Percentiles rank a stretch among this genome's conserved stretches.
Evolutionary conservation across 1,284 basidiomycete genomes (phyloP).

Genomic region (Ganoderma lingzhi): DNA sequence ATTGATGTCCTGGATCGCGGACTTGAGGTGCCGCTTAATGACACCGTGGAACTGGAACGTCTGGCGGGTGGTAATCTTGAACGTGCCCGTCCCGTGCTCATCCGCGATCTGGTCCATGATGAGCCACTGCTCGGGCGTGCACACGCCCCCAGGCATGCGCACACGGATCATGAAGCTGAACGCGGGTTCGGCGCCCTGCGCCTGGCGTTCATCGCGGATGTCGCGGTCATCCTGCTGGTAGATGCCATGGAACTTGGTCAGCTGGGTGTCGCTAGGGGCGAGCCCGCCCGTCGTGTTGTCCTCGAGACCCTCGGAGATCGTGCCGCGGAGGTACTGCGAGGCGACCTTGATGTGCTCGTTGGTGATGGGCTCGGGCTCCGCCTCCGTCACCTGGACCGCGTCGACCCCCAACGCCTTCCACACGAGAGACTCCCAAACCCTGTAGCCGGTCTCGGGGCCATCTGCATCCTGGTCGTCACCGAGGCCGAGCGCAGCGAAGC

Average conservation of each 20-base stretch:
- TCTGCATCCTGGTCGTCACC: slow-evolving; percentile 99
- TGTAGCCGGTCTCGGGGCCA: slow-evolving; percentile 96
- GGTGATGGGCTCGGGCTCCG: slow-evolving; percentile 96
- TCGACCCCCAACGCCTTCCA: slow-evolving; percentile 98
- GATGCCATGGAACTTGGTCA: slow-evolving; percentile 99
- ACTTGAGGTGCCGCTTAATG: slow-evolving; percentile 96
- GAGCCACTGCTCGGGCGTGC: slow-evolving; percentile 92
- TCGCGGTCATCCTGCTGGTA: slow-evolving; percentile 99
- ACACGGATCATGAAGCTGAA: slow-evolving; percentile 99
- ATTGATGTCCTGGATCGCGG: slow-evolving; percentile 97
- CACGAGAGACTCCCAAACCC: slow-evolving; percentile 89
- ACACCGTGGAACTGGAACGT: slow-evolving; percentile 99
- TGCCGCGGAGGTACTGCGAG: slow-evolving; percentile 93
- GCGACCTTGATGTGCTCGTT: slow-evolving; percentile 99
- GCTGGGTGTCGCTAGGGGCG: slow-evolving; percentile 89
- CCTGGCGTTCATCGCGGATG: slow-evolving; percentile 95
- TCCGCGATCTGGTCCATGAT: slow-evolving; percentile 96
- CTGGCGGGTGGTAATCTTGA: slow-evolving; percentile 98
- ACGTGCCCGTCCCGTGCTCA: slow-evolving; percentile 92
- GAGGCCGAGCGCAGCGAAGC: slow-evolving; percentile 80
- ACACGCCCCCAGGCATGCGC: slow-evolving; percentile 95
- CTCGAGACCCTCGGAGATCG: slow-evolving; percentile 91
- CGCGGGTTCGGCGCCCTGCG: slow-evolving; percentile 94
- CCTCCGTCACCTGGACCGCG: slow-evolving; percentile 87
- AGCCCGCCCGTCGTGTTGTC: slow-evolving; percentile 92